A percentile compares a stretch with the other conserved stretches of the same genome.
phyloP scores from a whole-genome alignment of 495 filamentous ascomycete species.

The Penicillium waksmanii region DNA sequence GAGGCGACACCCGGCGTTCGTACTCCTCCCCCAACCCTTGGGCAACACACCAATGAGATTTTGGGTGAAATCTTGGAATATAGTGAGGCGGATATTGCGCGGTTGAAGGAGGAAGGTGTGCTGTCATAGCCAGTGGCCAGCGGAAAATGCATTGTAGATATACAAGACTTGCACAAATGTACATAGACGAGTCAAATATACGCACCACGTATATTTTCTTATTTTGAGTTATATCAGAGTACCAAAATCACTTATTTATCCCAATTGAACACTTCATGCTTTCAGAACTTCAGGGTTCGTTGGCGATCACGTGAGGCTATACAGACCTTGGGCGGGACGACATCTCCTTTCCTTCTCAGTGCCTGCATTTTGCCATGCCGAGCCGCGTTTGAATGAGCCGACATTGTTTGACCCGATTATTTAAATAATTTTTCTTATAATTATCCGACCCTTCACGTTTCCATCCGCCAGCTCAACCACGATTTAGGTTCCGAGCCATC shows the following conservation, averaged over 20 bases:
- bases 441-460: neutral
- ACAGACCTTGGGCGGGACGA: conserved; percentile 4
- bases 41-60: conserved; percentile 91
- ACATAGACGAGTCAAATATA: conserved; percentile 6
- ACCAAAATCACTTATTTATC: neutral
- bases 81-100: conserved; percentile 60
- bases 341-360: neutral
- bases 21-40: conserved; percentile 80
- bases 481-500: neutral
- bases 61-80: conserved; percentile 69
- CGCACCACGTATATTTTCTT: neutral
- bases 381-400: neutral
- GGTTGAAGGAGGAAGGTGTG: conserved; percentile 68
- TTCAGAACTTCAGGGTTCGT: neutral
- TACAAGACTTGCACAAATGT: neutral
- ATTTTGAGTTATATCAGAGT: neutral
- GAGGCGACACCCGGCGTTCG: conserved; percentile 77
- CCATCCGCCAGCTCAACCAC: neutral
- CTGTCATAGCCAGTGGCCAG: conserved; percentile 49
- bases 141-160: neutral
- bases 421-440: too few relatives aligned
- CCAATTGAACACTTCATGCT: neutral
- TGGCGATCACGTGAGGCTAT: conserved; percentile 12
- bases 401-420: neutral
- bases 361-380: neutral